Evolutionary conservation across 2,329 filamentous ascomycete genomes (phyloP), one percentile per base, ranked within the genome.

Genomic region (Xylaria sp.): DNA sequence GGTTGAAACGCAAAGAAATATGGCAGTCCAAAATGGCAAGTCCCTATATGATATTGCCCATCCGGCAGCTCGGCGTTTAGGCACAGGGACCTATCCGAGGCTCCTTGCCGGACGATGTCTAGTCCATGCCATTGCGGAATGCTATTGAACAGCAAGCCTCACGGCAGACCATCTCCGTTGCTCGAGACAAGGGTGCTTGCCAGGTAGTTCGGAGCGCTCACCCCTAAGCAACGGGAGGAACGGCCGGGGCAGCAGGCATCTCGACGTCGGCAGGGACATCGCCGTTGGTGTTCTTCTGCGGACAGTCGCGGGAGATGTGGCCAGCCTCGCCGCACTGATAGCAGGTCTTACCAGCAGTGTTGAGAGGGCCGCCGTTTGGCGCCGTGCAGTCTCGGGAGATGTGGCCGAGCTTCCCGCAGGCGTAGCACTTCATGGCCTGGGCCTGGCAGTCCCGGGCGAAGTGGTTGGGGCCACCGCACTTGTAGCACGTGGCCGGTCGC

Each of bases 361-460:
- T 97, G 64, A 97, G 82, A 43, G 93, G 92, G 20, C 94, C 94
- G 52, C 94, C 94, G 74, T 97, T 97, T 61, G 94, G 93, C 58
- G 93, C 91, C 43, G 92, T 96, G 82, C 94, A 99, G 76, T 99
- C 94, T 67, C 82, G 80, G 9, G 90, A 95, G 74, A 96, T 96
- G 78, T 96, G 92, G 47, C 91, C 91, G 65, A 96, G 86, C 80
- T 96, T 96, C 72, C 92, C 92, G 72, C 92, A 97, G 63, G 92
- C 92, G 70, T 96, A 97, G 83, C 92, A 97, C 80, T 97, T 97
- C 91, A 96, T 96, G 60, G 92, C 91, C 76, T 96, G 92, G 65
- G 94, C 92, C 81, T 97, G 94, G 82, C 94, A 99, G 71, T 99
- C 94, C 63, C 94, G 90, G 62, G 94, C 94, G 72, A 96, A 99